Percentiles rank a stretch among this genome's conserved stretches.
Evolutionary conservation across 371 early-diverging fungal genomes (phyloP).

Genomic region (Parasitella parasitica): DNA sequence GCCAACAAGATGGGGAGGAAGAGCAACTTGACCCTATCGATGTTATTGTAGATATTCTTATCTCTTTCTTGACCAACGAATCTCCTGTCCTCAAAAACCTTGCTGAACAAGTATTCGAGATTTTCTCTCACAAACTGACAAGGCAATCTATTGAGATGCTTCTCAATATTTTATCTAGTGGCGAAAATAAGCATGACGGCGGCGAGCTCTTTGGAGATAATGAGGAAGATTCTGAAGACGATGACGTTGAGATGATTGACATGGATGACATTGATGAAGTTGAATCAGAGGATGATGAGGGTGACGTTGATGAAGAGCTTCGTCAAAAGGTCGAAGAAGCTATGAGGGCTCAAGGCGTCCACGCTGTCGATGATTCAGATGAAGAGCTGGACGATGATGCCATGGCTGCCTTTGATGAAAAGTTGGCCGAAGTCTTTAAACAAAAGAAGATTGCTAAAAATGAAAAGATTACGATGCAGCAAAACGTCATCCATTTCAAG

Average conservation of each 20-base stretch:
- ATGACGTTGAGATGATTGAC: constrained; percentile 45
- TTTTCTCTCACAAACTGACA: constrained; percentile 76
- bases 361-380: constrained; percentile 57
- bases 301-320: constrained; percentile 67
- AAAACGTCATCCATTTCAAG: constrained; percentile 83
- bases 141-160: constrained; percentile 75
- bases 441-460: constrained; percentile 70
- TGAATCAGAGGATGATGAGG: constrained; percentile 35
- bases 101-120: constrained; percentile 81
- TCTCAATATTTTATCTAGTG: constrained; percentile 59
- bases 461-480: constrained; percentile 63
- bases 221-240: constrained; percentile 55
- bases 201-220: constrained; percentile 60
- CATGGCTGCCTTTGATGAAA: constrained; percentile 91
- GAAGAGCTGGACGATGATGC: constrained; percentile 84
- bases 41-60: constrained; percentile 87
- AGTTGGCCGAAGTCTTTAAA: constrained; percentile 89
- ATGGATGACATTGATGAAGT: constrained; percentile 24
- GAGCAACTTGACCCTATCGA: constrained; percentile 80
- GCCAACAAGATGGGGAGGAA: constrained; percentile 40
- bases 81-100: constrained; percentile 74
- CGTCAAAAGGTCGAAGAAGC: constrained; percentile 67
- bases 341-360: constrained; percentile 54
- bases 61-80: constrained; percentile 86
- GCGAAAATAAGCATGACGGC: constrained; percentile 52